Evolutionary conservation across 768 basidiomycete species (phyloP), one percentile per base, ranked within the genome.

Genomic region (Dacryopinax primogenitus): DNA sequence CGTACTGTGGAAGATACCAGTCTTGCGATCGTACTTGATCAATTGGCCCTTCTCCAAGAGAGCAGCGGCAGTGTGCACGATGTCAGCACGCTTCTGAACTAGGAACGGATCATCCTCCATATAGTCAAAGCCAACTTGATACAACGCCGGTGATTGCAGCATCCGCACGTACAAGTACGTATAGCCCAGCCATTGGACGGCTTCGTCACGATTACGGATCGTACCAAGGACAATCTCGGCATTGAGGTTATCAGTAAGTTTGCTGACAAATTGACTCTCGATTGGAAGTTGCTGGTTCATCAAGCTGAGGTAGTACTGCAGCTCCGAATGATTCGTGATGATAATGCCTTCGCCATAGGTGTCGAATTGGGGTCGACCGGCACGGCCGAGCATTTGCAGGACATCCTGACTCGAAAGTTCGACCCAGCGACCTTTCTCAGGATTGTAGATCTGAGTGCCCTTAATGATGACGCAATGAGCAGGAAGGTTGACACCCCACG

Each of bases 391-490:
- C 96, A 99, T 98, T 76, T 99, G 96, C 3, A 99, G 78, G 0
- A 98, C 93, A 72, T 98, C 96, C 75, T 98, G 96, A 0, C 87
- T 85, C 0, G 91, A 94, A 4, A 98, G 77, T 74, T 98, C 96
- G 2, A 90, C 88, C 96, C 96, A 99, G 2, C 90, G 85, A 21
- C 96, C 96, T 76, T 98, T 96, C 76, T 96, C 94, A 0, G 96
- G 96, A 74, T 96, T 97, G 77, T 98, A 99, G 67, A 98, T 94
- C 77, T 98, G 94, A 0, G 96, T 98, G n/a, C 96, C 96, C 74
- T 98, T 99, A 81, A 99, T 97, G 78, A 98, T 92, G 76, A 97
- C 95, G 7, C 92, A 88, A 69, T 98, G 96, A 0, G 94, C 95
- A 1, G 96, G 96, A 0, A 98, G 78, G 73, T 99, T 99, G 76